Base-by-base conservation (phyloP, 2,329 filamentous ascomycete genomes). In the Exophiala calicioides region DNA sequence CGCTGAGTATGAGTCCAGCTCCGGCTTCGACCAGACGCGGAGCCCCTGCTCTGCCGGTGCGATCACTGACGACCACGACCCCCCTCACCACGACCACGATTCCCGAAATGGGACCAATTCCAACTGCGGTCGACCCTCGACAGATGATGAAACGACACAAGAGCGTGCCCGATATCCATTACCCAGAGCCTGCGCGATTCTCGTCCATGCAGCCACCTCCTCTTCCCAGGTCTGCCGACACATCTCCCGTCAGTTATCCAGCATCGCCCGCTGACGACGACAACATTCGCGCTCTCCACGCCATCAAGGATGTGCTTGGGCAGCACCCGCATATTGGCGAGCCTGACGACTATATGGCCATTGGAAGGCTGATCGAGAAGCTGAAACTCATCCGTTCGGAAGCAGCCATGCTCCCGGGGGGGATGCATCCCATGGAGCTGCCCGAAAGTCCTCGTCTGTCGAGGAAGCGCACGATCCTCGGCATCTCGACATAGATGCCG, bases 311-410 rank as follows among this genome's bases (percentile, higher is more conserved):
- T 50, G 95, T 91, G 62, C 86, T 96, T 64, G 80, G 88, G 58
- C 82, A 83, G 51, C 80, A 86, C 57, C 81, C 83, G 8, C 84
- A 82, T 1, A 79, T 89, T 23, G 80, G 87, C 12, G 87, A 93
- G 61, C 80, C 88, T 34, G 80, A 80, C 59, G 90, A 96, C 54
- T 90, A 85, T 64, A 67, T 87, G 55, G 81, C 82, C 3, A 82
- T 96, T 36, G 77, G 88, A 13, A 88, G 89, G 63, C 71, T 96
- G 55, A 91, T 90, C 65, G 86, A 95, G 66, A 94, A 91, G 68
- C 76, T 95, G 21, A 82, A 87, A 50, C 72, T 94, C 26, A 80
- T 86, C 35, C 78, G 82, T 56, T 66, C 61, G 38, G 43, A 65
- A 34, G 56, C 61, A 55, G 51, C 62, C 5, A 24, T 44, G 6